Evolutionary conservation across 305 asterid species (phyloP), one percentile per base, ranked within the genome.

Genomic region (Stenogyne calaminthoides): DNA sequence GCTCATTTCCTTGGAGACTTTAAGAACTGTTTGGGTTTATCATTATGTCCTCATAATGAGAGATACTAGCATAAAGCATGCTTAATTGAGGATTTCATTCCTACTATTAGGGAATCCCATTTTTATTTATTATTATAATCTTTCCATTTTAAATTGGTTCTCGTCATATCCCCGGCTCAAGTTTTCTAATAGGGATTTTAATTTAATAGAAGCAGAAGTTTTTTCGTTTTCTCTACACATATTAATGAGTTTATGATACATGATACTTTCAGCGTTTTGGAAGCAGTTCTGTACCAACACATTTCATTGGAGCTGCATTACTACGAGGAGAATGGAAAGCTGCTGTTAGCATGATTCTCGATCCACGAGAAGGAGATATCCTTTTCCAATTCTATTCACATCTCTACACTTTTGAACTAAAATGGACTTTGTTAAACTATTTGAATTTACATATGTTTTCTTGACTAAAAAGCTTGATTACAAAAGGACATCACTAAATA

Each of bases 351-450:
- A 61, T 90, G 96, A 82, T 95, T 83, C 97, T 95, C 77, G 96
- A 95, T 77, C 99, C 99, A 72, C 88, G 96, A 82, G 98, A 88
- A 83, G 98, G 98, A 81, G 99, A 94, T 94, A 94, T 94, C 99
- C 99, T 91, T 87, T 84, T 52, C 36, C 76, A 77, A 62, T 78
- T 76, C 68, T 46, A 36, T 49, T 72, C 37, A 44, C 67, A n/a
- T 62, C 36, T 70, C 59, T 71, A 70, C 47, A 19, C 73, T 77
- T 67, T 40, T 60, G 73, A 64, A 65, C 59, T 15, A 37, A 40
- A 76, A 49, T 25, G 47, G 12, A 29, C 64, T 16, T 51, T 39
- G 73, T 58, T 37, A 47, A 64, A 27, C 20, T 40, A 27, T 40
- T 44, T 29, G 47, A 34, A 12, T 70, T 16, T 54, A 44, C 2